phyloP scores from a whole-genome alignment of 495 filamentous ascomycete species.

The Elaphomyces granulatus region DNA sequence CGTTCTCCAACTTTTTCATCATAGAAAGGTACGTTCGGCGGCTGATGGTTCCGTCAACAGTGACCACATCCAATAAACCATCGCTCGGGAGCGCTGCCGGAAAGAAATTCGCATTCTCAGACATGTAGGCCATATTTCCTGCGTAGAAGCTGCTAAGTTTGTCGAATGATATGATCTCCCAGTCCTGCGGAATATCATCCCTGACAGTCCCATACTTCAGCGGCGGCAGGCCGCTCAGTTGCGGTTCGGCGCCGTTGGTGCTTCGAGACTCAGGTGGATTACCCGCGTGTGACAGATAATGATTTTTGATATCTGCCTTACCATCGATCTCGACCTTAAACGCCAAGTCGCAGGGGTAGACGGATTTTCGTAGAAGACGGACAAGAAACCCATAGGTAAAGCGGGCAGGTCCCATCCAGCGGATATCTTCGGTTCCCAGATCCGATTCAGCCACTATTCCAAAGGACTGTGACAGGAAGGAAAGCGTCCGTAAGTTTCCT shows the following conservation, averaged over 20 bases:
- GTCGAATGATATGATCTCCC: conserved; percentile 55
- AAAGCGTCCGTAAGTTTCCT: conserved; percentile 51
- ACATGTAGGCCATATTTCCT: conserved; percentile 91
- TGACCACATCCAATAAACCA: conserved; percentile 72
- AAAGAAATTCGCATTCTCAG: conserved; percentile 79
- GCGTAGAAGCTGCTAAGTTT: conserved; percentile 86
- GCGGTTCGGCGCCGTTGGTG: conserved; percentile 5
- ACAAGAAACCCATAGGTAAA: conserved; percentile 75
- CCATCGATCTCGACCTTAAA: conserved; percentile 66
- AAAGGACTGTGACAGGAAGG: conserved; percentile 81
- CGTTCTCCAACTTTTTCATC: conserved; percentile 53
- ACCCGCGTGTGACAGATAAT: conserved; percentile 43
- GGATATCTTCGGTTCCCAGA: conserved; percentile 72
- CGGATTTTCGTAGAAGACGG: conserved; percentile 52
- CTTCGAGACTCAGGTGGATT: conserved; percentile 16
- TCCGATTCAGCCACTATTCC: conserved; percentile 86
- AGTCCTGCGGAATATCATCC: conserved; percentile 59
- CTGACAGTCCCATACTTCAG: conserved; percentile 66
- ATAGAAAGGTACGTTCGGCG: conserved; percentile 47
- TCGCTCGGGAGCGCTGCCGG: conserved; percentile 70
- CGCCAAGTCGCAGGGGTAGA: conserved; percentile 82
- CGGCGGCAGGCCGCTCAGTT: conserved; percentile 43
- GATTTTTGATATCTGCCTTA: conserved; percentile 58
- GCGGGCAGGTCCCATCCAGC: conserved; percentile 78
- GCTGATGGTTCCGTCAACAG: conserved; percentile 59